Conservation (phyloP, 73 alveolate species). For the Paramecium pentaurelia region DNA sequence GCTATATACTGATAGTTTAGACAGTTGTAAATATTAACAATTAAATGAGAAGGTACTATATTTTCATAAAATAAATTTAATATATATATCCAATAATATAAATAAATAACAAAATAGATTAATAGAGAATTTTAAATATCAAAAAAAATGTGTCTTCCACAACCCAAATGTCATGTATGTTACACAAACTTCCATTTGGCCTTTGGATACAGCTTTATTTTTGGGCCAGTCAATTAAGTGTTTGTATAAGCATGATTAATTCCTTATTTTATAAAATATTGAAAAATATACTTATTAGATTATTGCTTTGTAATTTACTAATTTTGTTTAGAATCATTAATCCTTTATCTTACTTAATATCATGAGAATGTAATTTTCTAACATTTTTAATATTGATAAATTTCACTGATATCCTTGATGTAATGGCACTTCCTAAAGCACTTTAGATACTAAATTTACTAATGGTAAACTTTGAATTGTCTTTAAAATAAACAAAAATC, state of each 20-base stretch:
- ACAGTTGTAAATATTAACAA: constrained; percentile 13
- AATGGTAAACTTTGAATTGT: too few species aligned
- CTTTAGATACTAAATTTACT: too few species aligned
- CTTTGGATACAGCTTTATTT: background rate
- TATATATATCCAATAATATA: background rate
- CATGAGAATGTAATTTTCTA: constrained; percentile 29
- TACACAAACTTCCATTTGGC: background rate
- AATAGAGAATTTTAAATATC: background rate
- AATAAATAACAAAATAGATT: background rate
- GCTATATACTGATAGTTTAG: background rate
- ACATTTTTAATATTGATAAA: background rate
- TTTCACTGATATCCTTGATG: background rate
- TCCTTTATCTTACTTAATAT: background rate
- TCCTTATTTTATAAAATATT: too few species aligned
- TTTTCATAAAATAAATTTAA: background rate
- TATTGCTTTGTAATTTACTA: background rate
- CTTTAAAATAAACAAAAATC: too few species aligned
- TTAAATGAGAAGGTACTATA: background rate
- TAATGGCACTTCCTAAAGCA: background rate
- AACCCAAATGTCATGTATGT: background rate
- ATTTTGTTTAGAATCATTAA: background rate
- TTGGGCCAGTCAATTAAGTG: background rate
- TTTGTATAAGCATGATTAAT: too few species aligned
- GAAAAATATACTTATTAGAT: too few species aligned
- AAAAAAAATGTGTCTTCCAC: background rate